Percentiles rank a stretch among this genome's conserved stretches.
phyloP scores from a whole-genome alignment of 768 basidiomycete genomes.

The Naganishia friedmannii region DNA sequence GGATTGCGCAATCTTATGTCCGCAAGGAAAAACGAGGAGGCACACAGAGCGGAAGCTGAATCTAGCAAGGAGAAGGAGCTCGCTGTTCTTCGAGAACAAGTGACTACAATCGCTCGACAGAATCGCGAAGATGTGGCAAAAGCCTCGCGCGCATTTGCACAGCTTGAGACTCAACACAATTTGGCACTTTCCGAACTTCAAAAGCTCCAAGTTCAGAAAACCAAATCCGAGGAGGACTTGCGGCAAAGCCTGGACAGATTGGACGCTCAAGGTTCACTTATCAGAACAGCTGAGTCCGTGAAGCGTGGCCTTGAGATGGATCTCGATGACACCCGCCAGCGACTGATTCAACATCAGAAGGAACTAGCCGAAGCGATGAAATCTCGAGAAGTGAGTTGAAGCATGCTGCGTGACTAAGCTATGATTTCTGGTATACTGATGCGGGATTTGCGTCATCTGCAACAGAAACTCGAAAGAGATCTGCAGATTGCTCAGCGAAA shows the following conservation, averaged over 20 bases:
- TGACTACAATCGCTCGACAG: constrained; percentile 94
- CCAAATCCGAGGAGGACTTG: constrained; percentile 1
- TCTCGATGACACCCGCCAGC: constrained; percentile 34
- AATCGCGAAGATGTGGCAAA: constrained; percentile 92
- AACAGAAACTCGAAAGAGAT: constrained; percentile 51
- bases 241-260: background rate
- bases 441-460: background rate
- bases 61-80: constrained; percentile 85
- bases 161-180: constrained; percentile 6
- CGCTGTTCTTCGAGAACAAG: constrained; percentile 61
- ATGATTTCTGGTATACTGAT: constrained; percentile 10
- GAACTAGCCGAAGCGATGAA: constrained; percentile 32
- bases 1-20: constrained; percentile 77
- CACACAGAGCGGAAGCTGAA: constrained; percentile 75
- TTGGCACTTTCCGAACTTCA: constrained; percentile 2
- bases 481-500: constrained; percentile 68
- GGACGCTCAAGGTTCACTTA: background rate
- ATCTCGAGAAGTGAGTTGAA: constrained; percentile 67
- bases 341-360: constrained; percentile 33
- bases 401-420: background rate
- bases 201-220: background rate
- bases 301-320: constrained; percentile 37
- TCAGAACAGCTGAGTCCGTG: constrained; percentile 25
- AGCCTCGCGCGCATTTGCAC: constrained; percentile 65
- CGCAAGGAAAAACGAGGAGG: constrained; percentile 82